A percentile compares a stretch with the other conserved stretches of the same genome.
Conservation (phyloP, 1,284 basidiomycete genomes). For the Ceratobasidium theobromae region DNA sequence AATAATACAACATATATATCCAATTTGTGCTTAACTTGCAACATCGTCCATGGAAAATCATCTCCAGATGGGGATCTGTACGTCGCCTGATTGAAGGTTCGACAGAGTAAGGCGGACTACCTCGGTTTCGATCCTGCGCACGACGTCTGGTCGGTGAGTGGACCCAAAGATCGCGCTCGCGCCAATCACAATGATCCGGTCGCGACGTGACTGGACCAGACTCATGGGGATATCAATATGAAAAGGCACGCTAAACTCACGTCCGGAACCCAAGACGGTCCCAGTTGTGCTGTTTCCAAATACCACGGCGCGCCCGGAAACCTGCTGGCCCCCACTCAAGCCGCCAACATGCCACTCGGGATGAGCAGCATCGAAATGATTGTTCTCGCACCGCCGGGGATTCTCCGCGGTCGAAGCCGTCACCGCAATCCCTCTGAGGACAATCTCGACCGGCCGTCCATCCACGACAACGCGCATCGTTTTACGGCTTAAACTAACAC, state of each 20-base stretch:
- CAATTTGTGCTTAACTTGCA: not conserved
- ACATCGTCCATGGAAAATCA: slow-evolving; percentile 1
- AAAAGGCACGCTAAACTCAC: slow-evolving; percentile 17
- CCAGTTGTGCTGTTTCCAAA: slow-evolving; percentile 9
- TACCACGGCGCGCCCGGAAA: slow-evolving; percentile 14
- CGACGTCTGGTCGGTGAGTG: slow-evolving; percentile 15
- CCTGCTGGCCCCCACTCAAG: slow-evolving; percentile 22
- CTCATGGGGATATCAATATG: slow-evolving; percentile 24
- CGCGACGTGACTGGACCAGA: slow-evolving; percentile 10
- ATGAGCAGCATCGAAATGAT: slow-evolving; percentile 16
- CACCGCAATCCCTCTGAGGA: slow-evolving; percentile 15
- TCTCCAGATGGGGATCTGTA: slow-evolving; percentile 23
- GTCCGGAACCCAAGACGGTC: not conserved
- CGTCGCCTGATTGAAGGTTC: slow-evolving; percentile 16
- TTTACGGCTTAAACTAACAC: slow-evolving; percentile 18
- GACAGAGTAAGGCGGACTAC: slow-evolving; percentile 14
- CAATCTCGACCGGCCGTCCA: slow-evolving; percentile 16
- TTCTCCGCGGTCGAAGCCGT: slow-evolving; percentile 26
- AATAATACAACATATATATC: slow-evolving; percentile 30
- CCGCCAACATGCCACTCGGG: slow-evolving; percentile 26
- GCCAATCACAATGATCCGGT: slow-evolving; percentile 5
- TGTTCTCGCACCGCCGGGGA: slow-evolving; percentile 26
- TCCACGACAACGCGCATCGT: slow-evolving; percentile 20
- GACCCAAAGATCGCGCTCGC: slow-evolving; percentile 28
- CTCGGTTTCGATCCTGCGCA: slow-evolving; percentile 13